Conservation (phyloP, 2,329 filamentous ascomycete genomes). For the Cercospora berteroae region DNA sequence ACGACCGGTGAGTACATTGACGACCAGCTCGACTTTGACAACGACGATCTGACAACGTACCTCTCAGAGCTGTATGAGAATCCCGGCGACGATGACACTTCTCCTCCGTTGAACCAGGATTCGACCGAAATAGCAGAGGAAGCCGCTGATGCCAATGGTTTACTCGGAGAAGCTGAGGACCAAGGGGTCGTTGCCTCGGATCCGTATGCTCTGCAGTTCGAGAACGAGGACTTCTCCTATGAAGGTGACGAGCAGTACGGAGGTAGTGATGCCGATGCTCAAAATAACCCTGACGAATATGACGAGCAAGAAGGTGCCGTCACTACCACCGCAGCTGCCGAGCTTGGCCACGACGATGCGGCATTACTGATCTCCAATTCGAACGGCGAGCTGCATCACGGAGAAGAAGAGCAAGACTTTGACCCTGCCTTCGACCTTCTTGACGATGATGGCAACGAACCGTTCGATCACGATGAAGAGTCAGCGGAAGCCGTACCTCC, state of each 20-base stretch:
- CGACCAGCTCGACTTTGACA: slow-evolving; percentile 29
- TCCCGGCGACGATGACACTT: slow-evolving; percentile 24
- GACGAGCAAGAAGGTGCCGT: slow-evolving; percentile 7
- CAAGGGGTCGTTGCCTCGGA: not conserved
- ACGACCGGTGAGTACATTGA: slow-evolving; percentile 33
- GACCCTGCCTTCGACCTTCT: slow-evolving; percentile 23
- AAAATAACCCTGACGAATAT: slow-evolving; percentile 14
- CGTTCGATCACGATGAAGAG: slow-evolving; percentile 18
- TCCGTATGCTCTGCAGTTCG: slow-evolving; percentile 6
- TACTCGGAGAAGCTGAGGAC: slow-evolving; percentile 2
- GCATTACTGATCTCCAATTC: not conserved
- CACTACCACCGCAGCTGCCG: slow-evolving; percentile 19
- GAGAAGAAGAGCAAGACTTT: slow-evolving; percentile 23
- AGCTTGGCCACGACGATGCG: slow-evolving; percentile 15
- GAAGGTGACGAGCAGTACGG: slow-evolving; percentile 16
- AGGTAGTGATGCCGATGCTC: slow-evolving; percentile 10
- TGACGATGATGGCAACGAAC: slow-evolving; percentile 24
- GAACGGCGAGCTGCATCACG: not conserved
- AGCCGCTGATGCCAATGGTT: slow-evolving; percentile 7
- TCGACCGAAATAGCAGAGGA: slow-evolving; percentile 9
- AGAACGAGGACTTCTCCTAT: slow-evolving; percentile 19
- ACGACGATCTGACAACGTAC: slow-evolving; percentile 29
- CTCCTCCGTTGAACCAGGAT: slow-evolving; percentile 17
- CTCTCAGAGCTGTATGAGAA: slow-evolving; percentile 25
- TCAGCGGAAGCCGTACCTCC: slow-evolving; percentile 8